Conservation (phyloP, 768 basidiomycete genomes). For the Mycena amicta region DNA sequence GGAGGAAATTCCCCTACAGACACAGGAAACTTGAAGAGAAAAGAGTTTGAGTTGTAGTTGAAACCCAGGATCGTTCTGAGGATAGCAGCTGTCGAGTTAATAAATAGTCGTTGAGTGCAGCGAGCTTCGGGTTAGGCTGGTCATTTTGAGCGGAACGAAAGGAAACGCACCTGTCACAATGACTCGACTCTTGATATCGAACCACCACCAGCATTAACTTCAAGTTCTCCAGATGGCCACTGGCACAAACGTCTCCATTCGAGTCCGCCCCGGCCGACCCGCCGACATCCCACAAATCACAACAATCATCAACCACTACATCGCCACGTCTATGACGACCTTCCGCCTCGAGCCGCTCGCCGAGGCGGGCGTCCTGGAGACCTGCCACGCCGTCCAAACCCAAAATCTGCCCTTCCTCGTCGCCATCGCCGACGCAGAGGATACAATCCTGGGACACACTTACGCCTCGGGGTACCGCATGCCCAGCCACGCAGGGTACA, state of each 20-base stretch:
- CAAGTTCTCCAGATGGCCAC: too few species aligned
- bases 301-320: conserved; percentile 25
- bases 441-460: conserved; percentile 21
- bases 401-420: conserved; percentile 11
- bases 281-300: conserved; percentile 23
- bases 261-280: conserved; percentile 7
- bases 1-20: too few species aligned
- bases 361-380: conserved; percentile 6
- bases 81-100: too few species aligned
- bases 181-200: background rate
- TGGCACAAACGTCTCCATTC: conserved; percentile 4
- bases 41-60: too few species aligned
- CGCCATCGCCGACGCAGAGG: conserved; percentile 1
- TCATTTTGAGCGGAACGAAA: too few species aligned
- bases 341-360: conserved; percentile 22
- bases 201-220: background rate
- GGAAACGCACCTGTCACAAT: too few species aligned
- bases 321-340: conserved; percentile 21
- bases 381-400: background rate
- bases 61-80: too few species aligned
- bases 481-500: conserved; percentile 24
- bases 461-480: conserved; percentile 23
- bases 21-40: too few species aligned
- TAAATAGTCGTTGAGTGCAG: too few species aligned
- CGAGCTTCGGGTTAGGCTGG: too few species aligned